These are phyloP conservation scores for Annulohypoxylon bovei DNA, from an alignment of 495 filamentous ascomycete genomes.

Conservation along the genomic window DNA sequence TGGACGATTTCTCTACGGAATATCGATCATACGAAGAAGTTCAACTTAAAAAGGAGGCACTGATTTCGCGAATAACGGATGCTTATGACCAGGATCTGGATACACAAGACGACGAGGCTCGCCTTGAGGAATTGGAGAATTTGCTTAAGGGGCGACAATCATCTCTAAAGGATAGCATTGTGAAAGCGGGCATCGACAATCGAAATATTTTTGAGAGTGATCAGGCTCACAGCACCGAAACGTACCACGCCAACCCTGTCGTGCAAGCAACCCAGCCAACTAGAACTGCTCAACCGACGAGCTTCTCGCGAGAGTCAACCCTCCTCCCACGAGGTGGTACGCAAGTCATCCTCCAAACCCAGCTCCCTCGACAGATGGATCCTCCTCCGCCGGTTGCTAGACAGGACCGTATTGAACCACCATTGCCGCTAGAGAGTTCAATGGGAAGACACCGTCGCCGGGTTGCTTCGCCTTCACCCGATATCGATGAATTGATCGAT, in stretches of 20 bases:
- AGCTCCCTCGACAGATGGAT: slow-evolving; percentile 43
- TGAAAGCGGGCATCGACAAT: slow-evolving; percentile 52
- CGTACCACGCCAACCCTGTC: slow-evolving; percentile 23
- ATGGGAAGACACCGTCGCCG: slow-evolving; percentile 15
- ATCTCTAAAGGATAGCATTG: slow-evolving; percentile 41
- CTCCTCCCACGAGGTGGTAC: slow-evolving; percentile 50
- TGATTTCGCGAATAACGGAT: slow-evolving; percentile 49
- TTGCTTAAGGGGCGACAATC: slow-evolving; percentile 45
- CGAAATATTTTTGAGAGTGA: slow-evolving; percentile 41
- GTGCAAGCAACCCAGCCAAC: slow-evolving; percentile 42
- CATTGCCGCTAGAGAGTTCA: slow-evolving; percentile 12
- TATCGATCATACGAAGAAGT: slow-evolving; percentile 46
- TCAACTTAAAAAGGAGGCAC: slow-evolving; percentile 43
- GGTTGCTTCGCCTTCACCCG: slow-evolving; percentile 18
- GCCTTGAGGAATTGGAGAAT: slow-evolving; percentile 48
- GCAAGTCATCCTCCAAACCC: slow-evolving; percentile 62
- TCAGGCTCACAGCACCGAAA: neutral
- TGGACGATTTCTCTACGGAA: slow-evolving; percentile 45
- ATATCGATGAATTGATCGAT: slow-evolving; percentile 18
- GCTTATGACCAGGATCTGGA: slow-evolving; percentile 53
- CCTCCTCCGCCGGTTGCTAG: neutral
- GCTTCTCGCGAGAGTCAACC: slow-evolving; percentile 42
- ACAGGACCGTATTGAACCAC: slow-evolving; percentile 2
- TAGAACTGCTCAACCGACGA: slow-evolving; percentile 15
- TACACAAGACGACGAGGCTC: slow-evolving; percentile 51